phyloP scores from a whole-genome alignment of 2,329 filamentous ascomycete species.

The Sarocladium brachiariae region DNA sequence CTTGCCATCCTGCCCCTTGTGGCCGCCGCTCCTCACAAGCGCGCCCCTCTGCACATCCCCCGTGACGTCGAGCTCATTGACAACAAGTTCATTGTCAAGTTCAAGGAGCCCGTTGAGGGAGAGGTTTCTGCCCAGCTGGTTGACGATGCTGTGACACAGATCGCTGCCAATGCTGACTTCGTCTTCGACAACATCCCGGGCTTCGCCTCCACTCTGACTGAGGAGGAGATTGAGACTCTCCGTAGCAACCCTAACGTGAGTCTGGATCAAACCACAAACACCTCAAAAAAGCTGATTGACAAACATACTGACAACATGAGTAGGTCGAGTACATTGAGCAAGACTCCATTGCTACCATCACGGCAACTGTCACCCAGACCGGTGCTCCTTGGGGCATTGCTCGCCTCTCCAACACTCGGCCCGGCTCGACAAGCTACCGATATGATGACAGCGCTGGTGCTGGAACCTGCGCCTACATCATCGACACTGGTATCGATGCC shows the following conservation, averaged over 20 bases:
- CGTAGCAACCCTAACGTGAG: constrained; percentile 15
- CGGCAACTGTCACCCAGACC: constrained; percentile 24
- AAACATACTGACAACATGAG: neutral
- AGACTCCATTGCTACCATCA: constrained; percentile 27
- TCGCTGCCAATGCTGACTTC: constrained; percentile 19
- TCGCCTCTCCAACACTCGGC: constrained; percentile 22
- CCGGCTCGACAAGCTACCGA: constrained; percentile 19
- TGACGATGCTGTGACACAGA: constrained; percentile 19
- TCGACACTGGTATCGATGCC: constrained; percentile 32
- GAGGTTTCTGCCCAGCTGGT: constrained; percentile 4
- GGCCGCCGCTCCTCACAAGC: constrained; percentile 8
- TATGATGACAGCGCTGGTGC: constrained; percentile 26
- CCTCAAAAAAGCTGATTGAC: neutral
- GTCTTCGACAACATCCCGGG: constrained; percentile 25
- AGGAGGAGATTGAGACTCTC: constrained; percentile 14
- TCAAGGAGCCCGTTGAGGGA: constrained; percentile 8
- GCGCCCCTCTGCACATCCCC: constrained; percentile 9
- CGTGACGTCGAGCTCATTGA: constrained; percentile 11
- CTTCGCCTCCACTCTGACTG: constrained; percentile 15
- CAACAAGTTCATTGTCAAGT: constrained; percentile 10
- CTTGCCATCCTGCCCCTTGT: constrained; percentile 7
- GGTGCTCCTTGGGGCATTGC: constrained; percentile 30
- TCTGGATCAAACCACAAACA: neutral
- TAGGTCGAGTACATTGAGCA: constrained; percentile 27
- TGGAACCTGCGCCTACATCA: constrained; percentile 31